phyloP scores from a whole-genome alignment of 495 filamentous ascomycete genomes.

The Penicillium longicatenatum region DNA sequence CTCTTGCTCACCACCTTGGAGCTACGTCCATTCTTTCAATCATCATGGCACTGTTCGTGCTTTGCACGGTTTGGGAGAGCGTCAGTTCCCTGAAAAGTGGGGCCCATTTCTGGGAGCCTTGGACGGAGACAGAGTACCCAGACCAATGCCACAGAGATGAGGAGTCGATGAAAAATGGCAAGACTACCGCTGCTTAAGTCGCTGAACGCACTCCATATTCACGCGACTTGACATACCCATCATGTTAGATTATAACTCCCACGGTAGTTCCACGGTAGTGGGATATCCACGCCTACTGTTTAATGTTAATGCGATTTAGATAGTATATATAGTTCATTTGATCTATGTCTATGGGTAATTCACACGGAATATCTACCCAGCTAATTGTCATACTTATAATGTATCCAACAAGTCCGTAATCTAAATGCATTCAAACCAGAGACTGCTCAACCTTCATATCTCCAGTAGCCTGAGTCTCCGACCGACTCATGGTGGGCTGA shows the following conservation, averaged over 20 bases:
- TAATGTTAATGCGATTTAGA: not conserved
- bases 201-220: not conserved
- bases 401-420: not conserved
- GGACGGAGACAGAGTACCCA: constrained; percentile 36
- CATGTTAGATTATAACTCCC: too few relatives aligned
- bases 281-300: not conserved
- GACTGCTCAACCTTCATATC: constrained; percentile 37
- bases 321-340: not conserved
- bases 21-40: constrained; percentile 32
- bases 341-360: constrained; percentile 2
- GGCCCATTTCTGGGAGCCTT: constrained; percentile 35
- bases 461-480: constrained; percentile 34
- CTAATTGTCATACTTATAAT: not conserved
- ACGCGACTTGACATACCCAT: too few relatives aligned
- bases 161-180: not conserved
- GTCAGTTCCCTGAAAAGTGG: constrained; percentile 31
- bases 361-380: not conserved
- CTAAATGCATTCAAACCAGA: constrained; percentile 28
- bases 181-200: not conserved
- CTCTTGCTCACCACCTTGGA: constrained; percentile 29
- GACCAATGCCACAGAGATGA: constrained; percentile 4
- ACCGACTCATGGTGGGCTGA: constrained; percentile 43
- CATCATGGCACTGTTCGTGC: constrained; percentile 37
- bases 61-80: constrained; percentile 37
- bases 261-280: too few relatives aligned